Base-by-base conservation (phyloP, 2,329 filamentous ascomycete genomes). In the Pezicula neosporulosa region DNA sequence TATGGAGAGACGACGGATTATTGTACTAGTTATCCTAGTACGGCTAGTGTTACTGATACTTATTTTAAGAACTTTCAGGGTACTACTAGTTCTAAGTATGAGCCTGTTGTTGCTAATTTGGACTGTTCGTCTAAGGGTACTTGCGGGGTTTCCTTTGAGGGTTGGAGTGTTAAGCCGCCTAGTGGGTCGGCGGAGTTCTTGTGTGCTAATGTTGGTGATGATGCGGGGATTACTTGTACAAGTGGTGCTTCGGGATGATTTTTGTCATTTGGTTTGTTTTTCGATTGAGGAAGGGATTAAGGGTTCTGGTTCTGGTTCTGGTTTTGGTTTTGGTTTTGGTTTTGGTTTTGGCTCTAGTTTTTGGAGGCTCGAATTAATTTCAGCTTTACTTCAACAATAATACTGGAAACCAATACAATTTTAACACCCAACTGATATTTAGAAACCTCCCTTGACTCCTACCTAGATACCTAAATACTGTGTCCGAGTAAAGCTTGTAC, bases 21-120 rank as follows among this genome's bases (percentile, higher is more conserved):
- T 48, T 75, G 72, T 51, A 53, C 59, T 2, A 52, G 61, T 0
- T 58, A 68, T 47, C 69, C 70, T 2, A 66, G 67, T 5, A 63
- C 63, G 33, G 68, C 70, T 1, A 52, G 60, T 3, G 52, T 74
- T 30, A 66, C 61, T 1, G 70, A 57, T 13, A 62, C 74, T 4
- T 56, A 66, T 4, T 68, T 74, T 48, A 62, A 65, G 18, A 65
- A 66, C 5, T 70, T 74, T 47, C 63, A 61, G 4, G 72, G 73
- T 0, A 70, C 63, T 7, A 74, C 71, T 0, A 69, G 63, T 35
- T 60, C 56, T 1, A 68, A 68, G 43, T 67, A 75, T 52, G 63
- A 63, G 4, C 63, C 66, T 0, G 60, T 61, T 0, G 65, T 67
- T 1, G 68, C 64, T 2, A 72, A 72, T 50, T 47, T 75, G 8